Conservation (phyloP, 1,284 basidiomycete species). For the Pseudozyma pruni region DNA sequence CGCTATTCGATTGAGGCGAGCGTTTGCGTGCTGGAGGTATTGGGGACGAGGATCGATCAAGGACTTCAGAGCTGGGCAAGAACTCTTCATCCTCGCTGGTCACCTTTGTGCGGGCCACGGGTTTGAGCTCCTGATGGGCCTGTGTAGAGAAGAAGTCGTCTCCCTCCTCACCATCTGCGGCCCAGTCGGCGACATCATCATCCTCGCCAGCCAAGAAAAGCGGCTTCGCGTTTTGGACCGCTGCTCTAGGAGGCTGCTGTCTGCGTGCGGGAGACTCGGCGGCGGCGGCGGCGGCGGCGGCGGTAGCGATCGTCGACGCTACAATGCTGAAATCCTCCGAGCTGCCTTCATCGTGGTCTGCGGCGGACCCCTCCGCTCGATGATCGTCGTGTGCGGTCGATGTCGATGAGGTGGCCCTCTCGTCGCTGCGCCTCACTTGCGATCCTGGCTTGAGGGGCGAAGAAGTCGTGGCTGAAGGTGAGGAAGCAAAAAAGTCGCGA, state of each 20-base stretch:
- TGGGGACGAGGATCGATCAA: conserved; percentile 9
- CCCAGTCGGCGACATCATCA: conserved; percentile 30
- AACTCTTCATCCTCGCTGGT: conserved; percentile 33
- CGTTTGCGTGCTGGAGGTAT: conserved; percentile 9
- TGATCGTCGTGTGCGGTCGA: not conserved
- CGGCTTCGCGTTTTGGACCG: conserved; percentile 32
- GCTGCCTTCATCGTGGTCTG: not conserved
- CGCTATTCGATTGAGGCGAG: not conserved
- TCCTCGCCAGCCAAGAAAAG: conserved; percentile 43
- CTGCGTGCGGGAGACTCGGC: conserved; percentile 8
- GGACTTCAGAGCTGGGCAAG: conserved; percentile 2
- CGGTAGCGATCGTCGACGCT: conserved; percentile 9
- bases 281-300: not conserved
- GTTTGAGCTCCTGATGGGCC: conserved; percentile 1
- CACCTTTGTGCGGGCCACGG: not conserved
- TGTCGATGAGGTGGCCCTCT: no score
- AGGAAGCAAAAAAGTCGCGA: conserved; percentile 48
- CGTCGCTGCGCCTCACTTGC: not conserved
- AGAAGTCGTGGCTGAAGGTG: conserved; percentile 37
- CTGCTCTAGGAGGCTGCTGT: conserved; percentile 33
- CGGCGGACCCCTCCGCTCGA: not conserved
- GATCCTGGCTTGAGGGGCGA: conserved; percentile 10
- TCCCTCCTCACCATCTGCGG: conserved; percentile 6
- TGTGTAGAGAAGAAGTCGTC: conserved; percentile 34
- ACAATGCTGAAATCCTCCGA: conserved; percentile 21